Percentiles rank a stretch among this genome's conserved stretches.
Conservation (phyloP, 306 rosid species). For the Glycine soja region DNA sequence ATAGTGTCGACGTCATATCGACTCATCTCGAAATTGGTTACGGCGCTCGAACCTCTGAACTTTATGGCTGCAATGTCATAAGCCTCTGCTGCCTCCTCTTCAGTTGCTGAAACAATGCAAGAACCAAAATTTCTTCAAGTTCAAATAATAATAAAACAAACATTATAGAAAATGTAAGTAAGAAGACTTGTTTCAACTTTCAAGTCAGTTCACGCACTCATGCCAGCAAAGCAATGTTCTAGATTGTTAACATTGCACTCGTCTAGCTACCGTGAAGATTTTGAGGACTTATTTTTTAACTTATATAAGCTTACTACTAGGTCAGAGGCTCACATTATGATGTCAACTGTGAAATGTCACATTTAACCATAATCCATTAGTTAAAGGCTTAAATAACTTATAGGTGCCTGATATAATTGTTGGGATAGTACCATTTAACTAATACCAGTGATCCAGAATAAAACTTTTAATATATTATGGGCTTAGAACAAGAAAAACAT, state of each 20-base stretch:
- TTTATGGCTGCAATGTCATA: slow-evolving; percentile 91
- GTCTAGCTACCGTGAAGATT: neutral
- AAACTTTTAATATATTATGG: too few relatives aligned
- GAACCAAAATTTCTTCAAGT: neutral
- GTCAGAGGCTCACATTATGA: neutral
- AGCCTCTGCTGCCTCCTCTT: slow-evolving; percentile 99
- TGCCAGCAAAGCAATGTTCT: neutral
- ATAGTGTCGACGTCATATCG: slow-evolving; percentile 76
- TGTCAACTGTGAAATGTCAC: neutral
- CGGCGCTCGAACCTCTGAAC: slow-evolving; percentile 78
- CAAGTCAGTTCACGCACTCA: neutral
- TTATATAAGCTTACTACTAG: neutral
- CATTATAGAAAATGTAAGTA: neutral
- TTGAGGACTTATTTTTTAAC: neutral
- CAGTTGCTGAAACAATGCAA: slow-evolving; percentile 63
- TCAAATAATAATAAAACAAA: neutral
- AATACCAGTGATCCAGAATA: too few relatives aligned
- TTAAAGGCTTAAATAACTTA: too few relatives aligned
- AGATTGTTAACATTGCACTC: neutral
- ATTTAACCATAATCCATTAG: neutral
- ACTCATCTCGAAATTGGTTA: slow-evolving; percentile 85
- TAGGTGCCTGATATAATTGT: too few relatives aligned
- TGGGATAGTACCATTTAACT: too few relatives aligned
- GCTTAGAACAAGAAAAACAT: too few relatives aligned
- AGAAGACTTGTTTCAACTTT: slow-evolving; percentile 1